Evolutionary conservation across 768 basidiomycete genomes (phyloP), one percentile per base, ranked within the genome.

Genomic region (Trichaptum fuscoviolaceum): DNA sequence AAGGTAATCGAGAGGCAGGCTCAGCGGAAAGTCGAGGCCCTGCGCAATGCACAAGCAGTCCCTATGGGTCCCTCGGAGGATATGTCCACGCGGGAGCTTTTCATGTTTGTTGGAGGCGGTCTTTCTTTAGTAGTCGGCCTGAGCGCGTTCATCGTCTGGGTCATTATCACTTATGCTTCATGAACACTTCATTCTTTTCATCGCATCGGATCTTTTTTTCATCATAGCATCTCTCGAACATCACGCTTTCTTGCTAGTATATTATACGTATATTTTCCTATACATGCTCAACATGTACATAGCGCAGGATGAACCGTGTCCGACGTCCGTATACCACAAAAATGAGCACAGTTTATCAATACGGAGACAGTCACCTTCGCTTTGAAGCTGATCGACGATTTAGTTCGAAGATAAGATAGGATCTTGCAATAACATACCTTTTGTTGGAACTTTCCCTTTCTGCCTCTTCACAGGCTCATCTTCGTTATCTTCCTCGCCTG

Each of bases 1-100:
- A 76, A 78, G 59, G 30, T 17, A 3, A 61, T 61, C 25, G 59
- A 61, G 24, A 61, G 24, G 23, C 59, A 34, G 15, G 42, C 42
- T 20, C 12, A 15, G 10, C 42, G 42, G 42, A 52, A 52, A 52
- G 30, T 61, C 59, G 59, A 61, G 59, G 59, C 24, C 25, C 6
- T 61, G 59, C 30, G 59, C 30, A 34, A 52, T 12, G 25, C 59
- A 18, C 59, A 25, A 23, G 59, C 30, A 17, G 59, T 61, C 4
- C 59, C 59, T 12, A 24, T 61, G 59, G 59, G 59, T 17, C 30
- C 59, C 2, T 12, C 25, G 23, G 57, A 67, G 61, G 64, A 66
- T n/a, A 62, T 57, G 27, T 59, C 66, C 30, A 64, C 67, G 9
- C 65, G 63, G 61, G 64, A 66, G 62, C 34, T 71, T 5, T 68